phyloP scores from a whole-genome alignment of 768 basidiomycete species.

The Dentipellis fragilis region DNA sequence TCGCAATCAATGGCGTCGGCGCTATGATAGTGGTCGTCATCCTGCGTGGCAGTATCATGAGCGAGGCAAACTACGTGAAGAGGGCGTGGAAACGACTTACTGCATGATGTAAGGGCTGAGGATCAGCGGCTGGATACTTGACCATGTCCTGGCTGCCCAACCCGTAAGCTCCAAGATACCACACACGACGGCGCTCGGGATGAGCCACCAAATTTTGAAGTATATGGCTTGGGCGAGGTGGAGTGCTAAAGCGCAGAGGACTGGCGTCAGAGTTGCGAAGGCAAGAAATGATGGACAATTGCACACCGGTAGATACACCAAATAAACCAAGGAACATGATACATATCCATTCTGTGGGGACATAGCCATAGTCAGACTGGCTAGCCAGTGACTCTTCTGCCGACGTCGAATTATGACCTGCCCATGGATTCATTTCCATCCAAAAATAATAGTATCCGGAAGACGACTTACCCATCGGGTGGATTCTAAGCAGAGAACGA shows the following conservation, averaged over 20 bases:
- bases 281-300: background rate
- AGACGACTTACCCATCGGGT: background rate
- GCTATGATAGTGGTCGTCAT: slow-evolving; percentile 22
- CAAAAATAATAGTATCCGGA: too few species aligned
- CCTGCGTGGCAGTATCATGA: slow-evolving; percentile 6
- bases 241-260: slow-evolving; percentile 10
- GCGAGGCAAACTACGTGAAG: too few species aligned
- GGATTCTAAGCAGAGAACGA: background rate
- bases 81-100: slow-evolving; percentile 12
- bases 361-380: slow-evolving; percentile 4
- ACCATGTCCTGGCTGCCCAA: slow-evolving; percentile 29
- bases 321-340: slow-evolving; percentile 1
- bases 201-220: slow-evolving; percentile 26
- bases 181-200: slow-evolving; percentile 22
- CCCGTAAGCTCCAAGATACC: slow-evolving; percentile 28
- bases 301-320: background rate
- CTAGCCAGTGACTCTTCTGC: background rate
- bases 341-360: slow-evolving; percentile 8
- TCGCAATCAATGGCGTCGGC: slow-evolving; percentile 13
- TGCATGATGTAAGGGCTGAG: slow-evolving; percentile 31
- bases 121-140: slow-evolving; percentile 15
- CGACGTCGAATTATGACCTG: background rate
- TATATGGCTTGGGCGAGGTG: slow-evolving; percentile 19
- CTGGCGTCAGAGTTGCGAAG: too few species aligned
- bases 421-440: background rate